A percentile compares a stretch with the other conserved stretches of the same genome.
These are phyloP conservation scores for Vanderwaltozyma yarrowii DNA, from an alignment of 805 yeast species.

Conservation along the genomic window DNA sequence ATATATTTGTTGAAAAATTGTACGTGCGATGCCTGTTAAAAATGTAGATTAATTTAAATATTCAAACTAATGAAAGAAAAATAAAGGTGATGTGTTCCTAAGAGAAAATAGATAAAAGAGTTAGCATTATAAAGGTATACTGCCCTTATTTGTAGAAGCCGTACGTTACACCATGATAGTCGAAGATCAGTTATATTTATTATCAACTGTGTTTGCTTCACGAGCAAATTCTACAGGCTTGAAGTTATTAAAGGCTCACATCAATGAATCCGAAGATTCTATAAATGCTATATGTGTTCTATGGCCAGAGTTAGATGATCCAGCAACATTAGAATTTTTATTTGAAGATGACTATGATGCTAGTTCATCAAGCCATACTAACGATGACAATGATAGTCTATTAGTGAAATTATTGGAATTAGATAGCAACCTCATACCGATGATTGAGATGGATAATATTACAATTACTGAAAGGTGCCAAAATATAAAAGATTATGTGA, in stretches of 20 bases:
- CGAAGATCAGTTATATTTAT: conserved; percentile 16
- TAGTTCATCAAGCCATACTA: background rate
- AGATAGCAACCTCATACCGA: conserved; percentile 13
- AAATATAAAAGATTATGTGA: conserved; percentile 9
- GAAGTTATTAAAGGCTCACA: conserved; percentile 3
- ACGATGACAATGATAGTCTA: conserved; percentile 19
- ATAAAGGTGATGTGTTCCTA: no score
- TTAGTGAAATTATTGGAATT: conserved; percentile 17
- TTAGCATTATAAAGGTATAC: no score
- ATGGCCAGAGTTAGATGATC: conserved; percentile 27
- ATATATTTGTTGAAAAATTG: no score
- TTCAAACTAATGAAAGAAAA: no score
- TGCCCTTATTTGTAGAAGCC: no score
- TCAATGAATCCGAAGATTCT: conserved; percentile 8
- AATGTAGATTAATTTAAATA: no score
- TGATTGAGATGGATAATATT: conserved; percentile 17
- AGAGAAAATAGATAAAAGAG: no score
- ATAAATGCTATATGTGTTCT: conserved; percentile 18
- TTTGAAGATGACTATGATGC: conserved; percentile 4
- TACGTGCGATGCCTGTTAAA: no score
- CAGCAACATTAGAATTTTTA: conserved; percentile 10
- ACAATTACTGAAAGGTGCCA: conserved; percentile 8
- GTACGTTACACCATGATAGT: conserved; percentile 6
- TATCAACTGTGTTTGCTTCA: conserved; percentile 19
- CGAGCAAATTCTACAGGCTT: conserved; percentile 12